These are phyloP conservation scores for Brasenia schreberi DNA, from an alignment of 164 flowering plant species.

Conservation along the genomic window DNA sequence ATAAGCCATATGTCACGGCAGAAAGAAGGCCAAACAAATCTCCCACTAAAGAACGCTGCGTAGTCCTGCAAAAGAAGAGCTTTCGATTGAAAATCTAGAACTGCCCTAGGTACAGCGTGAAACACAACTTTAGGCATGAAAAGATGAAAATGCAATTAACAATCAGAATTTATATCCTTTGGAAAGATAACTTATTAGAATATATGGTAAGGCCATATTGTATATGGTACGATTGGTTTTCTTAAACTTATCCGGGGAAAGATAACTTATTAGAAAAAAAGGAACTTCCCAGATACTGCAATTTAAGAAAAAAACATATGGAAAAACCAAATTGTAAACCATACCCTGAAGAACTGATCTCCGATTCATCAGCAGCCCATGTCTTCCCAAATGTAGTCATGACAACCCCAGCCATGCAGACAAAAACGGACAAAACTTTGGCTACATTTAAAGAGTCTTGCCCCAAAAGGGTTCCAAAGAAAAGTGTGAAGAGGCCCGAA, in stretches of 20 bases:
- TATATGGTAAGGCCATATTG: not conserved
- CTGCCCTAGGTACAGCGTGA: no score
- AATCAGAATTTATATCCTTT: not conserved
- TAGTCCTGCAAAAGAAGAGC: constrained; percentile 39
- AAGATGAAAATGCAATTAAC: not conserved
- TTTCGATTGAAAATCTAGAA: not conserved
- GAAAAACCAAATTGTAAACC: constrained; percentile 6
- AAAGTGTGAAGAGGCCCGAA: constrained; percentile 95
- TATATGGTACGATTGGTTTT: no score
- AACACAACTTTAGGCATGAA: not conserved
- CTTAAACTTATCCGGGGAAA: not conserved
- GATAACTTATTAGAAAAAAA: not conserved
- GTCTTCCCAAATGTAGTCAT: constrained; percentile 99
- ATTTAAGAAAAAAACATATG: not conserved
- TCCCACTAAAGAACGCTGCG: constrained; percentile 82
- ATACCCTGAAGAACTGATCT: constrained; percentile 43
- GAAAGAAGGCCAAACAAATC: constrained; percentile 98
- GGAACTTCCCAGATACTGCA: not conserved
- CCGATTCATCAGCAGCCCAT: constrained; percentile 88
- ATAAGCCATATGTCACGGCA: constrained; percentile 80
- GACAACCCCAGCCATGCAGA: constrained; percentile 92
- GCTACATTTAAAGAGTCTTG: constrained; percentile 76
- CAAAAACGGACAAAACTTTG: constrained; percentile 85
- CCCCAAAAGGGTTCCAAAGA: constrained; percentile 74
- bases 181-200: not conserved